Base-by-base conservation (phyloP, 2,329 filamentous ascomycete genomes). In the Alternaria gansuensis region DNA sequence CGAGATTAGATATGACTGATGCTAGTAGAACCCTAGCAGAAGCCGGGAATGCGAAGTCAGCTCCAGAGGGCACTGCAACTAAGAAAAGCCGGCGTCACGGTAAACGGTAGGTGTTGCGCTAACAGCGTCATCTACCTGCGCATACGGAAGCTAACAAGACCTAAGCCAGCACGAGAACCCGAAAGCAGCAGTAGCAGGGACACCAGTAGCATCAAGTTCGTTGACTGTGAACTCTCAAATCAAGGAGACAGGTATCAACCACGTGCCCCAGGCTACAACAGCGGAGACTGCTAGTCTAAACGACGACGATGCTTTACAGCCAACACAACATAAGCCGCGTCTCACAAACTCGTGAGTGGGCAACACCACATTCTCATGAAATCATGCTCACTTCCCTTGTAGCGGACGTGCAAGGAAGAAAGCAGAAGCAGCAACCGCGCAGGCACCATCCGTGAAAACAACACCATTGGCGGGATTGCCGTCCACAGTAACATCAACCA, bases 81-180 rank as follows among this genome's bases (percentile, higher is more conserved):
- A 51, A 31, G 48, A 51, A 39, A 39, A 26, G 10, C 26, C 11
- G 24, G 34, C 48, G 48, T 29, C 10, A 26, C n/a, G 10, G 33
- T 9, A 51, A 13, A 34, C 48, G 48, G 48, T 29, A 51, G 11
- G 48, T 37, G 29, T 29, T 43, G 17, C 37, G 36, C 21, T n/a
- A 26, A 51, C 13, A 17, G 2, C 17, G 7, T 21, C 4, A 10
- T 23, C 14, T 33, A 26, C 28, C 23, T 36, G 13, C 13, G 44
- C 33, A 17, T 33, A 46, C 29, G 31, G 29, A 46, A 33, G 3
- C 44, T 46, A 43, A 31, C 11, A 33, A 31, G 13, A 40, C 11
- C 37, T 14, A 9, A 41, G 49, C 37, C 48, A 51, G n/a, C 37
- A 17, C 17, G 17, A 43, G 37, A n/a, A 39, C 9, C 13, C 5